Base-by-base conservation (phyloP, 345 rosid genomes). In the Eucalyptus shirleyi region DNA sequence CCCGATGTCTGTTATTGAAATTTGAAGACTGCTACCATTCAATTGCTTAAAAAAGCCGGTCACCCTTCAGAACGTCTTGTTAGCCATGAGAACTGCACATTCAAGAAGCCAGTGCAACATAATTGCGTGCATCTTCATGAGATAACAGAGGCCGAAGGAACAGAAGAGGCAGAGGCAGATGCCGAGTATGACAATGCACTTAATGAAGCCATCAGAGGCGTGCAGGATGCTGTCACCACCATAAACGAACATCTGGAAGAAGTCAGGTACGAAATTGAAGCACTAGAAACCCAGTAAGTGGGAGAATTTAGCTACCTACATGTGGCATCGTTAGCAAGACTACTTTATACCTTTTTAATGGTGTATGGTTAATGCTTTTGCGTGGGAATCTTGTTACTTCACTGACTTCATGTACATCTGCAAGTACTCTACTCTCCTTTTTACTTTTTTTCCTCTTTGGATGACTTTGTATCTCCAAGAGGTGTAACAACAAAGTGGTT, bases 111-210 rank as follows among this genome's bases (percentile, higher is more conserved):
- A 44, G 93, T 92, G 96, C 94, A 92, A 91, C 98, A 96, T 55
- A 96, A 97, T 87, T 95, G 99, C 47, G 92, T 95, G 50, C 98
- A 96, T 91, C 95, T 98, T 65, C 96, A 93, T n/a, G 98, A 98
- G 94, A 97, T 97, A 91, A 96, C 98, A 1, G 98, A 95, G 92
- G 97, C 94, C 7, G 92, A 90, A 13, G 99, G 98, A 89, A 98
- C 98, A n/a, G 98, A 97, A 91, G 99, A 95, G 90, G 99, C 96
- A 12, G 99, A 98, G 89, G 98, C 97, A 9, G 97, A 96, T 92
- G 98, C 98, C 7, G 97, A 95, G 91, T 95, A 91, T 80, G 99
- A 96, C 87, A 96, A 95, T 90, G 98, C 96, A 86, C 92, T 96
- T 30, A 97, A 96, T 86, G 98, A 96, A 94, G 99, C 99, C 87